Percentiles rank a stretch among this genome's conserved stretches.
phyloP scores from a whole-genome alignment of 495 filamentous ascomycete genomes.

The Pseudevernia furfuracea region DNA sequence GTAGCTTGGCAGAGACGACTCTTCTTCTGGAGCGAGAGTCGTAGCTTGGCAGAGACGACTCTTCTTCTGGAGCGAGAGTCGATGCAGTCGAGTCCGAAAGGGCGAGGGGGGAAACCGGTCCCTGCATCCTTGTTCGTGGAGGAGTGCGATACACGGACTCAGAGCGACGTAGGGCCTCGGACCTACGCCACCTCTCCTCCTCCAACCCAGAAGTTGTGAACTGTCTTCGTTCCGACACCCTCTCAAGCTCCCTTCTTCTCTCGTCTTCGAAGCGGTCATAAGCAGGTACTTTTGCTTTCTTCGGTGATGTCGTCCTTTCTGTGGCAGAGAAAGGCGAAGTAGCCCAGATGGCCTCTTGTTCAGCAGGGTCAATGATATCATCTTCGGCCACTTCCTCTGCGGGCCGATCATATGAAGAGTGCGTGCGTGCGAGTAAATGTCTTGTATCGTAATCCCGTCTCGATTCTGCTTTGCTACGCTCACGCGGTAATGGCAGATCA shows the following conservation, averaged over 20 bases:
- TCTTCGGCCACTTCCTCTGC: not conserved
- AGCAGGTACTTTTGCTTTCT: not conserved
- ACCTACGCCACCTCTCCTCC: conserved; percentile 9
- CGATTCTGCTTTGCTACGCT: conserved; percentile 17
- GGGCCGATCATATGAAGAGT: conserved; percentile 19
- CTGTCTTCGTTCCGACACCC: not conserved
- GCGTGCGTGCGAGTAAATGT: conserved; percentile 20
- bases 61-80: not conserved
- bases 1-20: conserved; percentile 3
- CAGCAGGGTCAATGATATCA: not conserved
- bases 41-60: conserved; percentile 3
- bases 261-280: not conserved
- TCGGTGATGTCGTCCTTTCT: not conserved
- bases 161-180: not conserved
- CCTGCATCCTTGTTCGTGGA: not conserved
- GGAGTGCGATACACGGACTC: conserved; percentile 4
- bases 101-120: not conserved
- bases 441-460: conserved; percentile 23
- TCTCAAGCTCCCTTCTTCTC: not conserved
- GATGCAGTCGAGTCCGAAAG: not conserved
- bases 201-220: not conserved
- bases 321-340: not conserved
- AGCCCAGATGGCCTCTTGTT: conserved; percentile 3
- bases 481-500: conserved; percentile 19
- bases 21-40: not conserved